Base-by-base conservation (phyloP, 352 stramenopile genomes). In the Globisporangium paddicum region DNA sequence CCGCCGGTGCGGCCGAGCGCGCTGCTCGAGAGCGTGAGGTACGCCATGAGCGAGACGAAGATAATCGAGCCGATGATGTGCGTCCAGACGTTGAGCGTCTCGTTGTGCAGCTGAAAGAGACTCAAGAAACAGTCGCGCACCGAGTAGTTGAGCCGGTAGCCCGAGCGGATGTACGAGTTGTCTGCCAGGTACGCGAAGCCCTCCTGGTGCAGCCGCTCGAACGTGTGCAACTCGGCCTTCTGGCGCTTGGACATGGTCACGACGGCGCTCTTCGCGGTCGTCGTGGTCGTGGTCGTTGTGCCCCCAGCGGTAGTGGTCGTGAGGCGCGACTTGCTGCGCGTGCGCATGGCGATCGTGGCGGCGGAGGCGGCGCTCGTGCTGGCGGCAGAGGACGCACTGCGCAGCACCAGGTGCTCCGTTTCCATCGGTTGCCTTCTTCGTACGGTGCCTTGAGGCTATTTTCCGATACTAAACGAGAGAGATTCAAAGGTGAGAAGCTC, bases 21-120 rank as follows among this genome's bases (percentile, higher is more conserved):
- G 45, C 73, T 71, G 49, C 68, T 73, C 23, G 72, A 82, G 23
- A 91, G 69, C 63, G 82, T 64, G 32, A 93, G 68, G 64, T 92
- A 91, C 18, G 77, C 46, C 68, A 94, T 89, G 63, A 94, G 76
- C 56, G 70, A 70, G 35, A 87, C 67, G 55, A 95, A 95, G 69
- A 93, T 90, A 62, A 93, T 80, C 47, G 82, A 92, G 40, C 86
- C 86, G 21, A 93, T 71, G 49, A 93, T 88, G 64, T 95, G 86
- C 56, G 82, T 94, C 86, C 86, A 95, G 21, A 95, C 82, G 62
- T 95, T 95, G 45, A 91, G 74, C 51, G 86, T 95, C 64, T 95
- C 86, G 60, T 95, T 95, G 72, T 95, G 86, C 59, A 94, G 71
- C 71, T 93, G 77, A 55, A 95, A 93, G 62, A 95, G 71, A 53